These are phyloP conservation scores for Talaromyces sp. DNA, from an alignment of 2,329 filamentous ascomycete genomes.

Conservation along the genomic window DNA sequence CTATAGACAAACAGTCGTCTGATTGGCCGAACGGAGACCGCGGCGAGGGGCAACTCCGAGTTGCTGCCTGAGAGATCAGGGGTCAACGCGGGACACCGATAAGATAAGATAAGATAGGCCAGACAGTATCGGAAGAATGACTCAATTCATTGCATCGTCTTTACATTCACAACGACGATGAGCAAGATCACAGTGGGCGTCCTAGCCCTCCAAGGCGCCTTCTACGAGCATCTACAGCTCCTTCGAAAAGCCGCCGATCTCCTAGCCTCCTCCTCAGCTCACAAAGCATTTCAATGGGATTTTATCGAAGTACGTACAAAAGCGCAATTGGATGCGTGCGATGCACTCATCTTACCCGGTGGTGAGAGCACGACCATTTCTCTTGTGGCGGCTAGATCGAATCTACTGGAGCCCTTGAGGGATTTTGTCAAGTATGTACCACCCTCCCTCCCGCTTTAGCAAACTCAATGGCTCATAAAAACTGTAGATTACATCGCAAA, in stretches of 20 bases:
- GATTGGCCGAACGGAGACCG: constrained; percentile 11
- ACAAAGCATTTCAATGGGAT: constrained; percentile 44
- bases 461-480: constrained; percentile 8
- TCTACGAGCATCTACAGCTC: constrained; percentile 79
- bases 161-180: constrained; percentile 20
- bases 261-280: constrained; percentile 32
- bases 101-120: constrained; percentile 9
- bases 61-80: neutral
- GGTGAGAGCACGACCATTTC: constrained; percentile 95
- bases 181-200: constrained; percentile 56
- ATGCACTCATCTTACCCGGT: constrained; percentile 84
- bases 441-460: neutral
- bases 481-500: constrained; percentile 63
- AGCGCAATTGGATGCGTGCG: constrained; percentile 66
- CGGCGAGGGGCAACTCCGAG: constrained; percentile 8
- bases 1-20: neutral
- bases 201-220: constrained; percentile 84
- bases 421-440: constrained; percentile 80
- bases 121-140: neutral
- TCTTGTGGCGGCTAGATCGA: constrained; percentile 76
- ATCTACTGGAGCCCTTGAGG: constrained; percentile 76
- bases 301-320: constrained; percentile 79
- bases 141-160: neutral
- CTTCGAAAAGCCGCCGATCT: constrained; percentile 64
- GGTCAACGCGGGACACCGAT: neutral